Percentiles rank a stretch among this genome's conserved stretches.
Conservation (phyloP, 257 asterid genomes). For the Solanum gandarillasii region DNA sequence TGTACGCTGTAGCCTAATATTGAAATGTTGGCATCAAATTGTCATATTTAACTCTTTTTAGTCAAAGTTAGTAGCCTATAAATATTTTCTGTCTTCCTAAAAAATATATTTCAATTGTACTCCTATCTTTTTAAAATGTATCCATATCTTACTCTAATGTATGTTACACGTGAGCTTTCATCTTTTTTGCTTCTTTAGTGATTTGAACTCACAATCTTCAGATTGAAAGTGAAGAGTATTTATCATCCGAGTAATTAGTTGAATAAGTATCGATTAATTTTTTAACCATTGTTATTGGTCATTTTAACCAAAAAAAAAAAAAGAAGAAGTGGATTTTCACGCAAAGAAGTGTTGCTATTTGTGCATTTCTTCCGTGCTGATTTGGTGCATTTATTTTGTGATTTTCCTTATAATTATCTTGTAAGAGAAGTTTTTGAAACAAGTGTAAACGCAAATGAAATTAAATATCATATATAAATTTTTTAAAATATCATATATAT, state of each 20-base stretch:
- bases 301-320: too few relatives aligned
- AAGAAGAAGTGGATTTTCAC: neutral
- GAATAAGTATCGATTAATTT: too few relatives aligned
- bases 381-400: neutral
- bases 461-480: too few relatives aligned
- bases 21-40: neutral
- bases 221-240: rapidly evolving
- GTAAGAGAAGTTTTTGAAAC: neutral
- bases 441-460: neutral
- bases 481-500: too few relatives aligned
- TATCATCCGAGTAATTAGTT: too few relatives aligned
- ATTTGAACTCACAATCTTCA: too few relatives aligned
- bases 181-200: too few relatives aligned
- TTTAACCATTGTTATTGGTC: neutral
- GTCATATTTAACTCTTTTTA: neutral
- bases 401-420: too few relatives aligned
- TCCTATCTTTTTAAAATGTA: neutral
- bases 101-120: neutral
- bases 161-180: neutral
- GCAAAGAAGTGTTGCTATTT: neutral
- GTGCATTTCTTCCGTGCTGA: neutral
- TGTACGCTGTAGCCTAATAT: neutral
- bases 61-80: neutral
- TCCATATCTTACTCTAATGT: too few relatives aligned
- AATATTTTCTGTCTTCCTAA: neutral